phyloP scores from a whole-genome alignment of 1,139 yeast genomes.

The Yamadazyma taylorii region DNA sequence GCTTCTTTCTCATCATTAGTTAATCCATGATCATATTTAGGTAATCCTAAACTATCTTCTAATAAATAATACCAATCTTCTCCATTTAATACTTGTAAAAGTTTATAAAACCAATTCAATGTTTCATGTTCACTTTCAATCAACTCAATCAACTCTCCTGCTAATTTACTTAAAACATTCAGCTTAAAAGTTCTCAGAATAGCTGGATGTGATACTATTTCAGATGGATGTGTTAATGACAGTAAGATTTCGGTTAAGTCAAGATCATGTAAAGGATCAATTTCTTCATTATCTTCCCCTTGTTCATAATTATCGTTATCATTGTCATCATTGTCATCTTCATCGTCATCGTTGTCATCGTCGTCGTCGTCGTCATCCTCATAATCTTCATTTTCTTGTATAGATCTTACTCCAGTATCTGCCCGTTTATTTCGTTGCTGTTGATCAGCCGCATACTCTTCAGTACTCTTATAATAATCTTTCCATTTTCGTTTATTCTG shows the following conservation, averaged over 20 bases:
- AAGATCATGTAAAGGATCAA: conserved; percentile 36
- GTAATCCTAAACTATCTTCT: conserved; percentile 64
- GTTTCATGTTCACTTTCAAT: conserved; percentile 80
- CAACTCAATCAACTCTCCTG: conserved; percentile 70
- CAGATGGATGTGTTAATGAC: conserved; percentile 81
- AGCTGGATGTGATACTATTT: conserved; percentile 70
- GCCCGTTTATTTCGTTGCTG: conserved; percentile 11
- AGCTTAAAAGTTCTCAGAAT: conserved; percentile 63
- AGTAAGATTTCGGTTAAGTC: conserved; percentile 58
- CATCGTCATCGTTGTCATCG: conserved; percentile 18
- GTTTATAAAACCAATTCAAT: conserved; percentile 65
- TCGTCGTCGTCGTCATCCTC: conserved; percentile 21
- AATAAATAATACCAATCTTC: conserved; percentile 75
- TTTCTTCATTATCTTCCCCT: conserved; percentile 24
- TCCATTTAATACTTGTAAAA: conserved; percentile 79
- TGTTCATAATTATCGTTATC: conserved; percentile 31
- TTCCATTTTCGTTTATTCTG: conserved; percentile 41
- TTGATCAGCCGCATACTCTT: conserved; percentile 20
- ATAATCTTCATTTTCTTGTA: conserved; percentile 25
- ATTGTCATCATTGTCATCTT: conserved; percentile 19
- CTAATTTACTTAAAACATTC: conserved; percentile 52
- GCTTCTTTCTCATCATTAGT: conserved; percentile 25
- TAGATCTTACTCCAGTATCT: conserved; percentile 17
- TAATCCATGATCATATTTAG: conserved; percentile 67
- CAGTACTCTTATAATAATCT: conserved; percentile 23